Evolutionary conservation across 352 stramenopile species (phyloP).

Genomic region (Phytopythium sindhum): DNA sequence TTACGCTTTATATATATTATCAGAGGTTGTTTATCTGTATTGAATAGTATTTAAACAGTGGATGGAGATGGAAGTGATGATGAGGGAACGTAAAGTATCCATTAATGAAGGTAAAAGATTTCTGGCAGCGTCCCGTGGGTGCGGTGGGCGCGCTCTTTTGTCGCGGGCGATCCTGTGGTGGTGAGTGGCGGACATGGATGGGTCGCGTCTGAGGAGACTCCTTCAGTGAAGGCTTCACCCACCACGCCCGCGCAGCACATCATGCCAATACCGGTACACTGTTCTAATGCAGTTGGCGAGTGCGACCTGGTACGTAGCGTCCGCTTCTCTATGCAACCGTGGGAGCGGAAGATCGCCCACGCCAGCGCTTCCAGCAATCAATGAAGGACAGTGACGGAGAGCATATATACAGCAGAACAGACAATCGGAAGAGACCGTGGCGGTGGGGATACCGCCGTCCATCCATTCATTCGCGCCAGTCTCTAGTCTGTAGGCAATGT

Average conservation of each 20-base stretch:
- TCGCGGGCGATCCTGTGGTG: slow-evolving; percentile 7
- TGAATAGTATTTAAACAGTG: background rate
- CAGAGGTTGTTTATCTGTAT: background rate
- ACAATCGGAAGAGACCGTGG: too few relatives aligned
- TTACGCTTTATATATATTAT: background rate
- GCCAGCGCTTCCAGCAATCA: background rate
- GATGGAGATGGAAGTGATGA: background rate
- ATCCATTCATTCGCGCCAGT: too few relatives aligned
- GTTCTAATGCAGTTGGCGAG: too few relatives aligned
- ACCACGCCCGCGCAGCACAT: background rate
- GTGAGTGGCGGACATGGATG: slow-evolving; percentile 4
- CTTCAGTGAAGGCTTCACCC: background rate
- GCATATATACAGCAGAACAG: background rate
- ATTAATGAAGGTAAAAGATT: background rate
- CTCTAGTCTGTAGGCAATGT: too few relatives aligned
- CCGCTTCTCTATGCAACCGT: slow-evolving; percentile 6
- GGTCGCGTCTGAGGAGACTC: background rate
- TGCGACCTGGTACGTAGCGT: background rate
- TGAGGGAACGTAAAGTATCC: background rate
- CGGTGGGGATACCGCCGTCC: too few relatives aligned
- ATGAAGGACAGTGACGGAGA: background rate
- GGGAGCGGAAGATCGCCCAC: slow-evolving; percentile 1
- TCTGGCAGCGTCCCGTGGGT: background rate
- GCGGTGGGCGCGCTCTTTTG: slow-evolving; percentile 6
- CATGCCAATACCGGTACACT: background rate